phyloP scores from a whole-genome alignment of 371 early-diverging fungal species.

The Thermomucor indicae-seudaticae region DNA sequence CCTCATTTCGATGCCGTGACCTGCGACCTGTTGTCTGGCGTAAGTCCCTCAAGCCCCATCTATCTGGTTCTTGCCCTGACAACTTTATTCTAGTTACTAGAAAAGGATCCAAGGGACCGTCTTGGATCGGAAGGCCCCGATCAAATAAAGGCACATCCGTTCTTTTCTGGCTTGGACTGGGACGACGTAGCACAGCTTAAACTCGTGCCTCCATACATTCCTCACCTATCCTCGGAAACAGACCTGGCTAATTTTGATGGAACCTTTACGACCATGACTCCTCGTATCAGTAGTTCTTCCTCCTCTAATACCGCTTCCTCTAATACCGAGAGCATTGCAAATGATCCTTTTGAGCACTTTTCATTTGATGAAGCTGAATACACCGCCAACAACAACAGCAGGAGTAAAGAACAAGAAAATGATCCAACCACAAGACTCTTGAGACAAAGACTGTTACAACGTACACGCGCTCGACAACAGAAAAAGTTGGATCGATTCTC shows the following conservation, averaged over 20 bases:
- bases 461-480: slow-evolving; percentile 8
- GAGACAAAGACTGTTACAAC: slow-evolving; percentile 4
- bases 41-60: slow-evolving; percentile 31
- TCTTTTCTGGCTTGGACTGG: slow-evolving; percentile 68
- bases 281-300: slow-evolving; percentile 35
- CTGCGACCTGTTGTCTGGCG: slow-evolving; percentile 54
- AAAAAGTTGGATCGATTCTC: slow-evolving; percentile 15
- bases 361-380: slow-evolving; percentile 16
- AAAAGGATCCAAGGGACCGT: slow-evolving; percentile 63
- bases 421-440: slow-evolving; percentile 2
- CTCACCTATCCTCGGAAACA: slow-evolving; percentile 37
- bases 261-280: slow-evolving; percentile 53
- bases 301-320: slow-evolving; percentile 4
- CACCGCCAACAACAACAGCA: not conserved
- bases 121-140: slow-evolving; percentile 60
- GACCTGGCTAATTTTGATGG: slow-evolving; percentile 66
- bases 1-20: slow-evolving; percentile 51
- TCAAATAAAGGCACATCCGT: slow-evolving; percentile 65
- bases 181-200: slow-evolving; percentile 49
- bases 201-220: slow-evolving; percentile 53
- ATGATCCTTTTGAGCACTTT: slow-evolving; percentile 31
- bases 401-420: not conserved
- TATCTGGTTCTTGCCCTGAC: not conserved
- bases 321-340: not conserved
- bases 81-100: slow-evolving; percentile 49